A percentile compares a stretch with the other conserved stretches of the same genome.
Conservation (phyloP, 768 basidiomycete species). For the Boletellus ananas region DNA sequence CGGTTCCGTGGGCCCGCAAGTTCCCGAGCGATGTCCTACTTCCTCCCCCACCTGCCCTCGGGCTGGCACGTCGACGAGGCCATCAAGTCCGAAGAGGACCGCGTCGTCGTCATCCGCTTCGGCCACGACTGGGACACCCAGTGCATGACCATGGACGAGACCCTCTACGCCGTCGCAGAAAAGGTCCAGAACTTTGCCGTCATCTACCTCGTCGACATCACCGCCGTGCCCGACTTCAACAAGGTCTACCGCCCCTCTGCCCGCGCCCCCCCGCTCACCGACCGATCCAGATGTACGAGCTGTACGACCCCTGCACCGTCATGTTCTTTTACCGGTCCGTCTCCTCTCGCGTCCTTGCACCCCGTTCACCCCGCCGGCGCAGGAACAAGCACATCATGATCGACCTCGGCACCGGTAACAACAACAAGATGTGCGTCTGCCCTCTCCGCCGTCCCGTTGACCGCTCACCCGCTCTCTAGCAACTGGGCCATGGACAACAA, state of each 20-base stretch:
- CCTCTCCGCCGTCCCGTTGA: not conserved
- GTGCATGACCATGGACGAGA: constrained; percentile 99
- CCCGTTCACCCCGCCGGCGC: not conserved
- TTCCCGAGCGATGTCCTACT: constrained; percentile 61
- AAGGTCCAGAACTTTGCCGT: constrained; percentile 99
- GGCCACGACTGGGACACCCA: constrained; percentile 91
- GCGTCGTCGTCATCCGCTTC: constrained; percentile 91
- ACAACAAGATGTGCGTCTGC: constrained; percentile 89
- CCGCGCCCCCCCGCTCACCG: not conserved
- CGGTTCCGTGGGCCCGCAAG: too few relatives aligned
- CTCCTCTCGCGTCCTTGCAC: not conserved
- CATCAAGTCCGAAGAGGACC: constrained; percentile 96
- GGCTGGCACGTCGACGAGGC: constrained; percentile 99
- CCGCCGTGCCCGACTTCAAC: constrained; percentile 97
- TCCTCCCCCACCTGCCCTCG: constrained; percentile 82
- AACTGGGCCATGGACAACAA: constrained; percentile 99
- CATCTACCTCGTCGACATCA: constrained; percentile 93
- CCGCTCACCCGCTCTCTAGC: constrained; percentile 39
- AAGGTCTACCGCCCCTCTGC: constrained; percentile 51
- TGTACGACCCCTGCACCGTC: constrained; percentile 95
- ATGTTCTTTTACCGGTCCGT: constrained; percentile 97
- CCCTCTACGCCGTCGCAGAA: constrained; percentile 85
- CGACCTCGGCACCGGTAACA: constrained; percentile 98
- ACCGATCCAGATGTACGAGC: constrained; percentile 84
- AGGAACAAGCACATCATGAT: constrained; percentile 99